phyloP scores from a whole-genome alignment of 2,329 filamentous ascomycete species.

The Fusarium sp. region DNA sequence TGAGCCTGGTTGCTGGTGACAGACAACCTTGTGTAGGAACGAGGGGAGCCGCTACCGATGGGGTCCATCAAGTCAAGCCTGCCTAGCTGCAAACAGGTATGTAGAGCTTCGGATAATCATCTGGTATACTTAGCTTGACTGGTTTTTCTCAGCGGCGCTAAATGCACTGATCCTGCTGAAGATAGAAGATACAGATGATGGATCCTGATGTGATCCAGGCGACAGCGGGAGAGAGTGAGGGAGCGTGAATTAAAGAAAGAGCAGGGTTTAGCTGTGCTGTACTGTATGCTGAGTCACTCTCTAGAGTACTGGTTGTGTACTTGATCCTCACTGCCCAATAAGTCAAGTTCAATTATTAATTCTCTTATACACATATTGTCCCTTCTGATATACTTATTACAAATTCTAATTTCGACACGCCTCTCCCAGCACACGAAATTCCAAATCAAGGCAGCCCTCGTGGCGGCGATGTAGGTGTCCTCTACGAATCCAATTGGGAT shows the following conservation, averaged over 20 bases:
- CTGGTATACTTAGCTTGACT: too few species aligned
- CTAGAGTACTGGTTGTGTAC: not conserved
- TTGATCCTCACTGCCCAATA: not conserved
- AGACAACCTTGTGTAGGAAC: too few species aligned
- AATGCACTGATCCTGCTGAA: too few species aligned
- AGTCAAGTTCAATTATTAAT: not conserved
- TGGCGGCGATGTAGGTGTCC: not conserved
- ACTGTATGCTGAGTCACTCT: not conserved
- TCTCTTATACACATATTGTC: not conserved
- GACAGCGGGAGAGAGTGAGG: too few species aligned
- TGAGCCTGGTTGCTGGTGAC: too few species aligned
- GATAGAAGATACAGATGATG: too few species aligned
- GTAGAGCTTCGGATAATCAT: too few species aligned
- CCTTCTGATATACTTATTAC: fast-evolving
- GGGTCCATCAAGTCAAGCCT: too few species aligned
- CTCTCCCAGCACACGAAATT: not conserved
- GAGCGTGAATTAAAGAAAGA: not conserved
- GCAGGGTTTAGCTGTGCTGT: not conserved
- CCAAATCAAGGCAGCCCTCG: not conserved
- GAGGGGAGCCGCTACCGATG: too few species aligned
- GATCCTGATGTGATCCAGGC: too few species aligned
- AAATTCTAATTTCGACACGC: not conserved
- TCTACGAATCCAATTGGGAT: conserved; percentile 11
- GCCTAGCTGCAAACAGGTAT: too few species aligned
- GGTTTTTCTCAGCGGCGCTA: too few species aligned